Base-by-base conservation (phyloP, 2,329 filamentous ascomycete species). In the Pyrenophora seminiperda region DNA sequence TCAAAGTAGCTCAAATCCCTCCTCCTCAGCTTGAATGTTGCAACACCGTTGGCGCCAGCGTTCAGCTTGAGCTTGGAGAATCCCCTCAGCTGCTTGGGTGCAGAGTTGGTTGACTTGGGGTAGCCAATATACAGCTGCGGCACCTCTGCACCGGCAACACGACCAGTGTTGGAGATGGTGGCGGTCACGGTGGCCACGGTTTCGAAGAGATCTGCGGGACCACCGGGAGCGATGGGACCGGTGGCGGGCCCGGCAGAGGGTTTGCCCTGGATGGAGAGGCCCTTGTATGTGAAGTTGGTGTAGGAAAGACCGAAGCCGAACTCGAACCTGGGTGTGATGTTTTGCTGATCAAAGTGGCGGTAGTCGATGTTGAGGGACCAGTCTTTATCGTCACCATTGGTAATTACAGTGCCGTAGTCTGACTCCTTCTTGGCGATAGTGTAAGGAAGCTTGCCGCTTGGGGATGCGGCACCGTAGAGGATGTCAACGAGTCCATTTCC, bases 371-470 rank as follows among this genome's bases (percentile, higher is more conserved):
- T 75, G 10, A 78, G 56, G 14, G 75, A 74, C 64, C 77, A 76
- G n/a, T 66, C 60, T 42, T 67, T 49, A 24, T 61, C 58, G 38
- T 51, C 47, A 2, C 63, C 65, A 3, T 24, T 14, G 3, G 51
- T 49, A 17, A 73, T 58, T 0, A 41, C 47, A 1, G 67, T 64
- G 14, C 67, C 68, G 37, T 73, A 73, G 50, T 74, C 72, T 1
- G 27, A 52, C 3, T 59, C 49, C 14, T 59, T 47, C 56, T 72
- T 73, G 3, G 70, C 70, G 41, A 74, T 73, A 9, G 71, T 73
- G 41, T 72, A 88, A 62, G 85, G 83, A 0, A 88, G 74, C 48
- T 83, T 82, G 2, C 84, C 85, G 0, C 67, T 75, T 1, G 77
- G 77, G 5, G 70, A 71, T 3, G 67, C 57, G n/a, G 63, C 61